Base-by-base conservation (phyloP, 306 rosid genomes). In the Trichosanthes cucumerina region DNA sequence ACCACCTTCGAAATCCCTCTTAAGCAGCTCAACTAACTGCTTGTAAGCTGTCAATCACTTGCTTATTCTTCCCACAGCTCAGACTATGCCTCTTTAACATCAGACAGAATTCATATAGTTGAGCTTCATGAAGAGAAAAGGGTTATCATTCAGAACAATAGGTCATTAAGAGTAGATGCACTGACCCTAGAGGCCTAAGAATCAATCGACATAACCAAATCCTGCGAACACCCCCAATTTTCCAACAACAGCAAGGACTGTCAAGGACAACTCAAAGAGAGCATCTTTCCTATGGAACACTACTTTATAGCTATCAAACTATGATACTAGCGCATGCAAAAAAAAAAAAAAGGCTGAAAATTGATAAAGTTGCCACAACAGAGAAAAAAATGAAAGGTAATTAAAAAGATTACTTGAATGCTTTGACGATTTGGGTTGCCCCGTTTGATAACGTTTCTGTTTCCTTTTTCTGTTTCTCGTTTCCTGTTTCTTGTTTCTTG, bases 11-110 rank as follows among this genome's bases (percentile, higher is more conserved):
- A 68, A 85, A 59, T 84, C 87, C 84, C 88, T 83, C 81, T 73
- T 88, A 12, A 83, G 83, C 83, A 90, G 79, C 83, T 88, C 88
- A 79, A 84, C 57, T 79, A 90, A 60, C 86, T 90, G 95, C 92
- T 87, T 88, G 19, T 79, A 75, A n/a, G n/a, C n/a, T n/a, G n/a
- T n/a, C n/a, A 60, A 90, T 75, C 44, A 83, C 83, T 26, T 82
- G 89, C 84, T 84, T 85, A 46, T 85, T 83, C 83, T 81, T 90
- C 83, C 90, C 92, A 74, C 82, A 77, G 76, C 81, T 50, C 10
- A 71, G 58, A 36, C 77, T 38, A 23, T 50, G 82, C 18, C 62
- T 87, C 91, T 83, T 84, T 28, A 26, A n/a, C n/a, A 12, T 52
- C 14, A n/a, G 66, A 19, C 8, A 33, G 28, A 9, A 10, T 24